Percentiles rank a stretch among this genome's conserved stretches.
These are phyloP conservation scores for rapeseed (Brassica napus) DNA, from an alignment of 345 rosid species.

Conservation along the genomic window Da-Ae NC_063440.1:13514001-13514500, in stretches of 20 bases:
- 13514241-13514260: neutral
- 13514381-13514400: constrained; percentile 2
- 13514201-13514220: neutral
- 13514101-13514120: neutral
- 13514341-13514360: constrained; percentile 33
- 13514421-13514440: neutral
- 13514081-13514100: neutral
- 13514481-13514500: neutral
- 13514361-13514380: constrained; percentile 2
- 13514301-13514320: constrained; percentile 39
- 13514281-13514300: constrained; percentile 11
- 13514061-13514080: neutral
- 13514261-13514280: neutral
- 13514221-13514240: neutral
- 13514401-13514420: neutral
- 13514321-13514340: constrained; percentile 36
- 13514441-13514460: no score
- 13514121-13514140: neutral
- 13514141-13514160: constrained; percentile 10
- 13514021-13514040: no score
- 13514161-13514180: neutral
- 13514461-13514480: neutral
- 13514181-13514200: neutral
- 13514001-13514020: no score
- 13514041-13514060: no score